phyloP scores from a whole-genome alignment of 208 protist species.

The Leishmania aethiopica region DNA sequence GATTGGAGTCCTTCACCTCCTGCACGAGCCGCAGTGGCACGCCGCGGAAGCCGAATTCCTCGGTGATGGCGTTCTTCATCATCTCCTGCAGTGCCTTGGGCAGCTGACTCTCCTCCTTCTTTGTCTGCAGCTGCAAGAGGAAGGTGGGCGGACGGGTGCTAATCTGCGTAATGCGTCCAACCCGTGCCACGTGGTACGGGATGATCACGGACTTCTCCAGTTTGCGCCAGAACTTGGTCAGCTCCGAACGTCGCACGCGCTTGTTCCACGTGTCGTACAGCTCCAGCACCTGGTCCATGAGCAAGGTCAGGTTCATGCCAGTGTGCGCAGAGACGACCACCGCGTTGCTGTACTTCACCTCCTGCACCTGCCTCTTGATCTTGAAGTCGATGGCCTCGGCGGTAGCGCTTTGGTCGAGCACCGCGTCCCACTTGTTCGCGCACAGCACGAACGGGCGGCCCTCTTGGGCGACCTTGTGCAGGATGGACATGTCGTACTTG shows the following conservation, averaged over 20 bases:
- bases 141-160: slow-evolving; percentile 89
- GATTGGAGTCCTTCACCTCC: slow-evolving; percentile 88
- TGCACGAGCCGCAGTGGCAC: slow-evolving; percentile 90
- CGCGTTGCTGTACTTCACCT: slow-evolving; percentile 91
- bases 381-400: slow-evolving; percentile 94
- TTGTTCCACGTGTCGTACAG: slow-evolving; percentile 93
- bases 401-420: slow-evolving; percentile 86
- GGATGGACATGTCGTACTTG: slow-evolving; percentile 92
- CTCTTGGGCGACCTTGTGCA: slow-evolving; percentile 84
- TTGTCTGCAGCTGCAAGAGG: slow-evolving; percentile 88
- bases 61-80: slow-evolving; percentile 91
- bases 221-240: slow-evolving; percentile 91
- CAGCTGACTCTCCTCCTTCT: slow-evolving; percentile 80
- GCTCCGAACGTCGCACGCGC: slow-evolving; percentile 74
- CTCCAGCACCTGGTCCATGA: slow-evolving; percentile 85
- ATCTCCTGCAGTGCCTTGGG: slow-evolving; percentile 85
- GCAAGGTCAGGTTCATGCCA: slow-evolving; percentile 86
- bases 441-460: slow-evolving; percentile 88
- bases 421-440: slow-evolving; percentile 94
- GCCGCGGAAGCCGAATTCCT: slow-evolving; percentile 91
- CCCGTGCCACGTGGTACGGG: slow-evolving; percentile 85
- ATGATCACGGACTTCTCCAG: slow-evolving; percentile 91
- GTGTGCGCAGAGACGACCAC: slow-evolving; percentile 89
- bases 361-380: slow-evolving; percentile 90
- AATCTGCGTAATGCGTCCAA: slow-evolving; percentile 87